Percentiles rank a stretch among this genome's conserved stretches.
Evolutionary conservation across 768 basidiomycete species (phyloP).

Genomic region (Boletus subparvulus): DNA sequence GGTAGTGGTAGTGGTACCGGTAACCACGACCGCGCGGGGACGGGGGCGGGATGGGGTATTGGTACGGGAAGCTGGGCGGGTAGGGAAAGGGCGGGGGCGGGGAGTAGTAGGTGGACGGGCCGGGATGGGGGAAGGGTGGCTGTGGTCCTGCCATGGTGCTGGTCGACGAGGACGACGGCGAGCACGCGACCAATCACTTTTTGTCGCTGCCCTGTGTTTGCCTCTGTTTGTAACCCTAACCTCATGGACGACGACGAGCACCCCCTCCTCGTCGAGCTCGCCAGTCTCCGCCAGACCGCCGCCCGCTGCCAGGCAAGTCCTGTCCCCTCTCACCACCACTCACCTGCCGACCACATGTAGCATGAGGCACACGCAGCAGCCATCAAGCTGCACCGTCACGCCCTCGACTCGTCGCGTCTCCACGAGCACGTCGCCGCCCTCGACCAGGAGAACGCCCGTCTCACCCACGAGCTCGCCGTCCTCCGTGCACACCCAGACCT

Average conservation of each 20-base stretch:
- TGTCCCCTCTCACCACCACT: fast-evolving
- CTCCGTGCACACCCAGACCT: slow-evolving; percentile 56
- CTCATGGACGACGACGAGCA: slow-evolving; percentile 29
- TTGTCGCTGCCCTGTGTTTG: slow-evolving; percentile 18
- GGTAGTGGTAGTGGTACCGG: slow-evolving; percentile 37
- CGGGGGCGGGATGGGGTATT: slow-evolving; percentile 42
- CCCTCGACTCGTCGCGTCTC: slow-evolving; percentile 46
- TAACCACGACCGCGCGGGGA: slow-evolving; percentile 40
- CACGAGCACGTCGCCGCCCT: slow-evolving; percentile 32
- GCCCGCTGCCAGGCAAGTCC: slow-evolving; percentile 49
- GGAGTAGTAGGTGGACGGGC: slow-evolving; percentile 29
- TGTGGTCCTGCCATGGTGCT: slow-evolving; percentile 27
- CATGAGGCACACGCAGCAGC: slow-evolving; percentile 69
- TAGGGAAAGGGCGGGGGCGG: slow-evolving; percentile 36
- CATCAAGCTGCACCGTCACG: slow-evolving; percentile 63
- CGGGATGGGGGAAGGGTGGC: slow-evolving; percentile 28
- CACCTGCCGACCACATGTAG: slow-evolving; percentile 32
- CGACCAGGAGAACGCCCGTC: slow-evolving; percentile 57
- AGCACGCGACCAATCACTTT: slow-evolving; percentile 11
- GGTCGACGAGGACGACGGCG: slow-evolving; percentile 7
- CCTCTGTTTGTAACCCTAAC: slow-evolving; percentile 23
- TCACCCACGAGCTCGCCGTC: slow-evolving; percentile 53
- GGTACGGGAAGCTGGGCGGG: slow-evolving; percentile 38
- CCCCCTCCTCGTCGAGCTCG: slow-evolving; percentile 49
- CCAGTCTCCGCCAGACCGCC: slow-evolving; percentile 45